These are phyloP conservation scores for Pseudocercospora cruenta DNA, from an alignment of 2,329 filamentous ascomycete species.

Conservation along the genomic window DNA sequence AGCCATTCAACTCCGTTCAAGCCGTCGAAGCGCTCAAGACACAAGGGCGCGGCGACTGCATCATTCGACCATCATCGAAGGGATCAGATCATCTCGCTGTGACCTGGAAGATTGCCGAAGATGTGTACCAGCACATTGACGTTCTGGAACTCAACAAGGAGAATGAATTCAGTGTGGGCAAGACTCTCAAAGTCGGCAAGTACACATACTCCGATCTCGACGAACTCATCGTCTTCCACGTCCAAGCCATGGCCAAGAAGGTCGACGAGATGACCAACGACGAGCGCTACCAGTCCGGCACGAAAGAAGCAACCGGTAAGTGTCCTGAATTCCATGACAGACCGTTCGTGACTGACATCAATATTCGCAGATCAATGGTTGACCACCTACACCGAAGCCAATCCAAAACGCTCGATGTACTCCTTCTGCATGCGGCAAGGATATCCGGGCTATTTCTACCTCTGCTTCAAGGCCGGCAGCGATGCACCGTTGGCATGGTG, in stretches of 20 bases:
- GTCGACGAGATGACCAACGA: slow-evolving; percentile 94
- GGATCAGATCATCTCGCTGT: slow-evolving; percentile 93
- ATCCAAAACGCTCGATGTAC: slow-evolving; percentile 90
- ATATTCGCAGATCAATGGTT: slow-evolving; percentile 80
- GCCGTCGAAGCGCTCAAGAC: slow-evolving; percentile 92
- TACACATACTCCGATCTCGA: slow-evolving; percentile 95
- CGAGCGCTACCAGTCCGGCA: slow-evolving; percentile 88
- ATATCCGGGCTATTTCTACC: slow-evolving; percentile 89
- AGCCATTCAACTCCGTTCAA: slow-evolving; percentile 86
- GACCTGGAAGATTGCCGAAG: slow-evolving; percentile 97
- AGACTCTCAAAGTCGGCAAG: slow-evolving; percentile 81
- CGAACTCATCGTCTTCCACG: slow-evolving; percentile 94
- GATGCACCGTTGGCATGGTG: slow-evolving; percentile 74
- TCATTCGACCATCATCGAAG: slow-evolving; percentile 93
- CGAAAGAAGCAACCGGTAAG: slow-evolving; percentile 81
- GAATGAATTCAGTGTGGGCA: slow-evolving; percentile 92
- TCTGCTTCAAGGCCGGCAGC: slow-evolving; percentile 93
- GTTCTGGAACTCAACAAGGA: slow-evolving; percentile 96
- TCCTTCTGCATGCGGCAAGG: slow-evolving; percentile 93
- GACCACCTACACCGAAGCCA: slow-evolving; percentile 92
- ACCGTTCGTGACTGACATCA: slow-evolving; percentile 14
- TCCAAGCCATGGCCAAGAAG: slow-evolving; percentile 97
- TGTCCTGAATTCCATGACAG: slow-evolving; percentile 27
- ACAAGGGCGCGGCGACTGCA: slow-evolving; percentile 82
- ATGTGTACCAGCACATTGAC: slow-evolving; percentile 97